Base-by-base conservation (phyloP, 164 flowering plant species). In the Berberis vulgaris region DNA sequence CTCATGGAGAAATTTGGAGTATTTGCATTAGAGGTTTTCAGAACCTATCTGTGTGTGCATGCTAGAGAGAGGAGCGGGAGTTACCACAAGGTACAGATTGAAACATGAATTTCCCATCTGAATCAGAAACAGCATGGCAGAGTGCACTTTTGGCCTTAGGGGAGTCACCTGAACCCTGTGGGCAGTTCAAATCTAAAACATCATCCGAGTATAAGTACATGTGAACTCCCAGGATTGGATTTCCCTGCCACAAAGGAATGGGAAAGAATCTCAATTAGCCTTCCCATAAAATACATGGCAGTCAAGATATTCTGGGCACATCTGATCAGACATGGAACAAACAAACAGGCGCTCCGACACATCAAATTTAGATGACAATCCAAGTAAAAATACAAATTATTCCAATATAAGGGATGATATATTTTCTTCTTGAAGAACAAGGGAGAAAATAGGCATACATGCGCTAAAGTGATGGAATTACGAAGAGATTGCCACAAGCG, bases 141-240 rank as follows among this genome's bases (percentile, higher is more conserved):
- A 95, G 91, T 65, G 96, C 84, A 62, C 78, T 80, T 59, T 26
- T 26, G 26, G 74, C 66, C 66, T 92, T 80, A 50, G 86, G 84
- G 58, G 83, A 71, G 78, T 76, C 67, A 70, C 88, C 94, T 74
- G 81, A 72, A 66, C 86, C 94, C 72, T 81, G 88, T 49, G 97
- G 92, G 62, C 99, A 95, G 54, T 85, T 75, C 68, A 91, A 84
- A 74, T 84, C 78, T 12, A 43, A 41, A 54, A 95, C 85, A 73
- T 95, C 97, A 69, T 83, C 84, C 4, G 99, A 95, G 71, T 83
- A 80, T 59, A 95, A 66, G 75, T 85, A 95, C 53, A 95, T 54
- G 39, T 95, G 87, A 67, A 95, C 99, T 61, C 99, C 99, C 81
- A 95, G 68, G 49, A 95, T 86, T 53, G 99, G 99, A 80, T 87